A percentile compares a stretch with the other conserved stretches of the same genome.
phyloP scores from a whole-genome alignment of 306 rosid species.

The Gastrolobium bilobum region DNA sequence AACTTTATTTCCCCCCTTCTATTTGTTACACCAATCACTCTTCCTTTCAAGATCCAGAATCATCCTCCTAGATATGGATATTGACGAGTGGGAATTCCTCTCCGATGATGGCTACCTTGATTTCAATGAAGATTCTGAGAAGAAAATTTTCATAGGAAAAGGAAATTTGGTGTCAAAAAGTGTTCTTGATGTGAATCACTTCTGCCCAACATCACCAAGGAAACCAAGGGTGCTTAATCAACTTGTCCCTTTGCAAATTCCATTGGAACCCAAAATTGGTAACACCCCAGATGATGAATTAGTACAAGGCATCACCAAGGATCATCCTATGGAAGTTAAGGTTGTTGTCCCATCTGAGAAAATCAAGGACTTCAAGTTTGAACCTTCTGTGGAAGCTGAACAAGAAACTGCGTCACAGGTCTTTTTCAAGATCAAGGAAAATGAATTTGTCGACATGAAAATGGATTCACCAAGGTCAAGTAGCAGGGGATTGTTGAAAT shows the following conservation, averaged over 20 bases:
- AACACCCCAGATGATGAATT: constrained; percentile 44
- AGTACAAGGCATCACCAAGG: constrained; percentile 23
- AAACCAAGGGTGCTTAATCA: constrained; percentile 50
- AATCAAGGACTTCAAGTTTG: constrained; percentile 3
- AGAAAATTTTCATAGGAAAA: constrained; percentile 45
- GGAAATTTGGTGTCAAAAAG: constrained; percentile 49
- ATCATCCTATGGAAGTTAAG: constrained; percentile 14
- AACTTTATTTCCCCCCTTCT: neutral
- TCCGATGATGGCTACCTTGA: constrained; percentile 70
- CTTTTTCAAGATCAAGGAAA: constrained; percentile 80
- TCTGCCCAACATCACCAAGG: constrained; percentile 61
- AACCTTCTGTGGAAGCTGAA: constrained; percentile 47
- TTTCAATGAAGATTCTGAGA: constrained; percentile 62
- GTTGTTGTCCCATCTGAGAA: constrained; percentile 39
- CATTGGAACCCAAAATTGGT: constrained; percentile 48
- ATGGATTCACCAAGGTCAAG: constrained; percentile 75
- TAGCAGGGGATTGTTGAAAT: constrained; percentile 49
- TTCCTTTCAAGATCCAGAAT: neutral
- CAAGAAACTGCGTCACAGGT: constrained; percentile 66
- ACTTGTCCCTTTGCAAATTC: constrained; percentile 58
- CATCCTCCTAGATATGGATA: constrained; percentile 59
- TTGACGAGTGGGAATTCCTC: constrained; percentile 89
- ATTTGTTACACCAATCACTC: constrained; percentile 30
- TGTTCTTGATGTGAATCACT: constrained; percentile 64
- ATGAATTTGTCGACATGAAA: constrained; percentile 88